Conservation (phyloP, 352 stramenopile species). For the Globisporangium barbulae region DNA sequence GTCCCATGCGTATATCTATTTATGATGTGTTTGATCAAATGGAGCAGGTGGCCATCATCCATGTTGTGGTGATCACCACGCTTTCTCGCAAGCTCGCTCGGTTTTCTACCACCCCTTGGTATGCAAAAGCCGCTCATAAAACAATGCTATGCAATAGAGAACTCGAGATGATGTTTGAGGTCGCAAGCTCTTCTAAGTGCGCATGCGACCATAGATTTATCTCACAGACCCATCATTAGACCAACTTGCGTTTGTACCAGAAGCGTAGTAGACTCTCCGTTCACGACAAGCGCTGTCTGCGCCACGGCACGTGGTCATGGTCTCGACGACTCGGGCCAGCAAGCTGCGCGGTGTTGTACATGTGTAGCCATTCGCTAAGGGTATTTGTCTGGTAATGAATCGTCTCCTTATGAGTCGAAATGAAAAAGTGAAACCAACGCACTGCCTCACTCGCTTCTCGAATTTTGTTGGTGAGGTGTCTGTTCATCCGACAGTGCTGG, state of each 20-base stretch:
- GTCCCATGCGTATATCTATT: neutral
- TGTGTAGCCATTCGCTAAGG: too few relatives aligned
- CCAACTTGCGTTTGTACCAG: neutral
- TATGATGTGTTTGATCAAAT: neutral
- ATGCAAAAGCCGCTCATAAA: slow-evolving; percentile 49
- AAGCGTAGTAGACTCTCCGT: neutral
- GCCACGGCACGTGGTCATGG: too few relatives aligned
- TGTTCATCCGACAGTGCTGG: neutral
- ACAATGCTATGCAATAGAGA: slow-evolving; percentile 43
- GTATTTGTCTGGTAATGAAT: too few relatives aligned
- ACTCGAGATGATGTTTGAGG: slow-evolving; percentile 65
- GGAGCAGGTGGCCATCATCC: neutral
- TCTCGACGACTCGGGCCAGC: too few relatives aligned
- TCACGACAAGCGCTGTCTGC: too few relatives aligned
- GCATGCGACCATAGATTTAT: slow-evolving; percentile 78
- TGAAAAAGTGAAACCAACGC: too few relatives aligned
- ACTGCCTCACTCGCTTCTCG: too few relatives aligned
- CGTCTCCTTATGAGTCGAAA: too few relatives aligned
- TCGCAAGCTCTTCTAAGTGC: slow-evolving; percentile 57
- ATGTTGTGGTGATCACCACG: too few relatives aligned
- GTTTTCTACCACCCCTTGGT: slow-evolving; percentile 37
- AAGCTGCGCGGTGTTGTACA: too few relatives aligned
- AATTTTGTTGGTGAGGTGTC: neutral
- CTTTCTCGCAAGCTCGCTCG: slow-evolving; percentile 59
- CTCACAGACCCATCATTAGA: slow-evolving; percentile 29